These are phyloP conservation scores for Hirsutella thompsonii DNA, from an alignment of 2,329 filamentous ascomycete genomes.

Conservation along the genomic window DNA sequence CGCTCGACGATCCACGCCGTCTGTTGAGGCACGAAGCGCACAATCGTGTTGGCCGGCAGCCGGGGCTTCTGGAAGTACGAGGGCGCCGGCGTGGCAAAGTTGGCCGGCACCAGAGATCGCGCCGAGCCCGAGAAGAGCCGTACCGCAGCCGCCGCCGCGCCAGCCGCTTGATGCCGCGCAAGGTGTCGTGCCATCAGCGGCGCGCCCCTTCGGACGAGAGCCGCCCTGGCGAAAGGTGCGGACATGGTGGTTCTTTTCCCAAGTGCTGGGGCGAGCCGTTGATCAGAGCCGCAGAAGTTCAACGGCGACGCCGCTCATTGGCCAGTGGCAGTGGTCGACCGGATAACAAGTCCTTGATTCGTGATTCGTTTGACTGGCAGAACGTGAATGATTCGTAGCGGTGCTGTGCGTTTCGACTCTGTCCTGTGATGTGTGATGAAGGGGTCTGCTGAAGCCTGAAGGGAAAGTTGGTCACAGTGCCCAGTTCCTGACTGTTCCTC, in stretches of 20 bases:
- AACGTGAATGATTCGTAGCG: too few relatives aligned
- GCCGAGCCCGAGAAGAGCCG: constrained; percentile 18
- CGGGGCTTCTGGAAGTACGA: constrained; percentile 69
- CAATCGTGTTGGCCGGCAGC: constrained; percentile 83
- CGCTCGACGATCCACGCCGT: constrained; percentile 99
- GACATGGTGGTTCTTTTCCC: too few relatives aligned
- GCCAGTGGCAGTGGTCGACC: background rate
- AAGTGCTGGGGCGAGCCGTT: constrained; percentile 1
- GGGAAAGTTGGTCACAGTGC: too few relatives aligned
- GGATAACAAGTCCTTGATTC: background rate
- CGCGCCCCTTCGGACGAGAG: constrained; percentile 1
- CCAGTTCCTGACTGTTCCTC: too few relatives aligned
- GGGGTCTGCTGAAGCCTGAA: too few relatives aligned
- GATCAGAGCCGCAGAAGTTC: constrained; percentile 5
- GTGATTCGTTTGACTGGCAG: too few relatives aligned
- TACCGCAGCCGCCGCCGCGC: too few relatives aligned
- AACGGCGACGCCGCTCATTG: constrained; percentile 4
- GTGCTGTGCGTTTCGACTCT: too few relatives aligned
- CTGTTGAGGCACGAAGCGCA: constrained; percentile 98
- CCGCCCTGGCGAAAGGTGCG: constrained; percentile 12
- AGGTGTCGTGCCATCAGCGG: constrained; percentile 5
- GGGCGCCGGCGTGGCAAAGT: constrained; percentile 27
- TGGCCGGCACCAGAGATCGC: constrained; percentile 18
- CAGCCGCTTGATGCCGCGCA: constrained; percentile 5
- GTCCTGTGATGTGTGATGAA: too few relatives aligned